Base-by-base conservation (phyloP, 805 yeast species). In the Yarrowia keelungensis region DNA sequence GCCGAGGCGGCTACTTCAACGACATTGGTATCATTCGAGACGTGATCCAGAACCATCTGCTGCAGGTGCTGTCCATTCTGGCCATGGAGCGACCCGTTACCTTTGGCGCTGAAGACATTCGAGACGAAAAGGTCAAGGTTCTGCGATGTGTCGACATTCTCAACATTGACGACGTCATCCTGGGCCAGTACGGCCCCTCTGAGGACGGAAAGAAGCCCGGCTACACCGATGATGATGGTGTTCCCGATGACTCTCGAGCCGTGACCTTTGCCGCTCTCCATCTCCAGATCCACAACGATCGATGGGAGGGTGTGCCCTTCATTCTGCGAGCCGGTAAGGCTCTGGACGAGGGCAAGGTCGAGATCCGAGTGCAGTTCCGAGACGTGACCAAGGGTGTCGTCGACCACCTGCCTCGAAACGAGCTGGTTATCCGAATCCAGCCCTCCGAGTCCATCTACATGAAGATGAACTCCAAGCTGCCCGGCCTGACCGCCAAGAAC, bases 261-360 rank as follows among this genome's bases (percentile, higher is more conserved):
- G 92, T 92, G 69, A 95, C 99, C 4, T 95, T 85, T 79, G 97
- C 98, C 12, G 97, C 97, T 2, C 76, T 95, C 69, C 85, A 88
- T 26, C 76, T 94, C 71, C 82, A 87, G 72, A 90, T 95, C 78
- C 83, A 87, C 75, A 95, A 93, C 79, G 98, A 95, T 80, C 87
- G 98, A 77, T 95, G 99, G 99, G 95, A 90, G 71, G 98, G 98
- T 75, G 98, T 95, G 54, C 99, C 99, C 68, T 87, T 95, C 76
- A 89, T 95, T 67, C 83, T 95, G 83, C 87, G 97, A 81, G 99
- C 98, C 15, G 99, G 99, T 76, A 95, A 95, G 81, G 97, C 98
- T n/a, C 82, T 95, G 70, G 92, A 94, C 78, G 93, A 89, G 76
- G 90, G 94, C 70, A 92, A 92, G 83, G 99, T 95, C 62, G 99